phyloP scores from a whole-genome alignment of 2,329 filamentous ascomycete species.

The Kalaharituber pfeilii region DNA sequence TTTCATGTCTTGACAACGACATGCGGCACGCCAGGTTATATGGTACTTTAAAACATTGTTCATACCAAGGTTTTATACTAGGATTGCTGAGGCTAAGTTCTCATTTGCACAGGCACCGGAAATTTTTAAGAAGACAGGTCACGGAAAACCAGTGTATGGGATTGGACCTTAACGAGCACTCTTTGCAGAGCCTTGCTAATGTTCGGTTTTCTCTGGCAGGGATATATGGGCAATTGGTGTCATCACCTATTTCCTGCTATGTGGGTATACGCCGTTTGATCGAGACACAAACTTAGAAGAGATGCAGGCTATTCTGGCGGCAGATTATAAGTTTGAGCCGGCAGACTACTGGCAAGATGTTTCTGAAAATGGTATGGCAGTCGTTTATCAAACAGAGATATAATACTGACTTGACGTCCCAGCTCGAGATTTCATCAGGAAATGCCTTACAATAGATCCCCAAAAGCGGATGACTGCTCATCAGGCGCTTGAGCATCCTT shows the following conservation, averaged over 20 bases:
- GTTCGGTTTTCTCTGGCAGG: background rate
- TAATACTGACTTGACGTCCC: background rate
- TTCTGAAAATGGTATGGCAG: slow-evolving; percentile 38
- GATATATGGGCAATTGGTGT: slow-evolving; percentile 98
- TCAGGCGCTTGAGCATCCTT: slow-evolving; percentile 47
- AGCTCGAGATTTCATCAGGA: slow-evolving; percentile 80
- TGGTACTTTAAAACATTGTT: too few species aligned
- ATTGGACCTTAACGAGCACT: background rate
- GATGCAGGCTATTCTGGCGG: slow-evolving; percentile 95
- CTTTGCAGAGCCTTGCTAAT: background rate
- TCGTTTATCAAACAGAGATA: background rate
- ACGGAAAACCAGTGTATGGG: slow-evolving; percentile 77
- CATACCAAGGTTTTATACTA: background rate
- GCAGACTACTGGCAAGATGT: slow-evolving; percentile 94
- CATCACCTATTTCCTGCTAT: slow-evolving; percentile 95
- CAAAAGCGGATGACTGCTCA: slow-evolving; percentile 78
- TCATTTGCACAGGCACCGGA: slow-evolving; percentile 68
- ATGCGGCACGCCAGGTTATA: slow-evolving; percentile 93
- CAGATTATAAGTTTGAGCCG: slow-evolving; percentile 90
- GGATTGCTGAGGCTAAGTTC: too few species aligned
- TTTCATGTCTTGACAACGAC: slow-evolving; percentile 96
- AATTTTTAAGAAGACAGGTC: slow-evolving; percentile 96
- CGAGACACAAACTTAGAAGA: slow-evolving; percentile 95
- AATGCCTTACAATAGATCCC: slow-evolving; percentile 81
- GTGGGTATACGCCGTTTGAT: slow-evolving; percentile 96